Base-by-base conservation (phyloP, 495 filamentous ascomycete genomes). In the Bathelium albidoporum region DNA sequence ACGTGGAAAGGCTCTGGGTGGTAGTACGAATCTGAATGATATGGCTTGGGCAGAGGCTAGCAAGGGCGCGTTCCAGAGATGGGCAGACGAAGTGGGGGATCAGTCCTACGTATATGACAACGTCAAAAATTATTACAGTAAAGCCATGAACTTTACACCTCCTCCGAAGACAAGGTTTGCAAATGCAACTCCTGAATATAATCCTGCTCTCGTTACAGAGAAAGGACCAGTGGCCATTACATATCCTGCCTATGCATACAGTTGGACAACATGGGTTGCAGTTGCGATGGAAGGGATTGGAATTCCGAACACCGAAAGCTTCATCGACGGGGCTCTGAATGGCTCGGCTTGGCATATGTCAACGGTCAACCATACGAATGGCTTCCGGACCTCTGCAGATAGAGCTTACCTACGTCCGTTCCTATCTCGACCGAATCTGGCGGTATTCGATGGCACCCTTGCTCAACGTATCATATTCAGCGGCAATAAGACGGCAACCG, bases 51-150 rank as follows among this genome's bases (percentile, higher is more conserved):
- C 10, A 20, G 5, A 12, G 44, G 5, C 44, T 5, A 20, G 5
- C 5, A 66, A 63, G 5, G 77, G 73, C 0, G 70, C 81, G 0
- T 78, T 78, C 65, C 69, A 82, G 12, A 66, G 71, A 63, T 88
- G 84, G 84, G 85, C 84, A 0, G 76, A 83, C 32, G 49, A 60
- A 0, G 82, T 87, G 3, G 77, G 79, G 41, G 85, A 87, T 65
- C 52, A 75, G 1, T 78, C 72, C 59, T 89, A 82, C 65, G 71
- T 71, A 2, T 88, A 74, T 31, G 75, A 82, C 11, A 73, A 79
- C 10, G 61, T 83, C 0, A 71, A 84, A 0, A 81, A 0, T 84
- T 76, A 64, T 87, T 80, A 62, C 70, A 85, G 64, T 80, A 80
- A 52, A 81, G 77, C 58, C 59, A 76, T n/a, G 0, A 64, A 75